Evolutionary conservation across 306 rosid genomes (phyloP), one percentile per base, ranked within the genome.

Genomic region (Cicer chorassanicum): DNA sequence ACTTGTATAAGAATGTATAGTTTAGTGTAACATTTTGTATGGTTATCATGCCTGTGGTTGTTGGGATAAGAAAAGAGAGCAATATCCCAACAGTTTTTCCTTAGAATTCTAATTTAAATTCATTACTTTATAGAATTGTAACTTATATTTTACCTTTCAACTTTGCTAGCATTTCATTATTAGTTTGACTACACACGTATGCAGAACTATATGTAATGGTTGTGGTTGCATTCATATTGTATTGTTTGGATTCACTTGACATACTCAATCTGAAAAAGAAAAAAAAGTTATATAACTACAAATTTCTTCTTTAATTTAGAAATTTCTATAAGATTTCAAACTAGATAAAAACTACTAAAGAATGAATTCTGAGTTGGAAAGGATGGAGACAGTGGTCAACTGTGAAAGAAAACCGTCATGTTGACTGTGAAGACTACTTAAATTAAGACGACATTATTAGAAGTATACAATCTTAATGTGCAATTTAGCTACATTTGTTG

Each of bases 31-130:
- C 72, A 64, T 19, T 45, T 24, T 61, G 40, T 64, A 59, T 61
- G 13, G 21, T 76, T 57, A 36, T 53, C 59, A 49, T 83, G 75
- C 39, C 14, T 5, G 9, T 64, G 7, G 65, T 59, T 12, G 5
- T 18, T 67, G 64, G 76, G 73, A 78, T 72, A 84, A 66, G 91
- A 88, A 87, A 85, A 78, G 87, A 57, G 10, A 80, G 74, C 55
- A 50, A 68, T 51, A 67, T 67, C 80, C 49, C 13, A 14, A 49
- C 34, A 62, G 24, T 55, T 62, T 59, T 59, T 74, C 51, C 50
- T 40, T 12, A 42, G 6, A 54, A 36, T 36, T 78, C 49, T 64
- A 74, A 70, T 46, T 8, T 56, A 44, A 72, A 51, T 76, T 45
- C 44, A 63, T 41, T 55, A 34, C 62, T 59, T 49, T 64, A 63